These are phyloP conservation scores for Drechslerella stenobrocha DNA, from an alignment of 2,329 filamentous ascomycete genomes.

Conservation along the genomic window DNA sequence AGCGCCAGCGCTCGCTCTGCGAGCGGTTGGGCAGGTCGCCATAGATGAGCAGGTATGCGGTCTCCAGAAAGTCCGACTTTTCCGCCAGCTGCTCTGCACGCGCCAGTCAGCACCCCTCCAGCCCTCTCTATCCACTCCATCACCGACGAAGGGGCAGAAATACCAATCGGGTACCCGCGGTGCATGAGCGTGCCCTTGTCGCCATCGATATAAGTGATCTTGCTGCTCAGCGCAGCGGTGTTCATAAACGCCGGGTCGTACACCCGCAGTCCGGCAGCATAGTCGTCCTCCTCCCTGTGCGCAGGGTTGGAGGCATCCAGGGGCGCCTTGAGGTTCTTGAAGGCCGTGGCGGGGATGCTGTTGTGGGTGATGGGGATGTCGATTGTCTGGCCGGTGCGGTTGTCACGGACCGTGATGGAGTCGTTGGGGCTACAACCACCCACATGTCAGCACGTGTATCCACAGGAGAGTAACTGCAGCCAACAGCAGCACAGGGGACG, in stretches of 20 bases:
- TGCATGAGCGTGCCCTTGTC: conserved; percentile 61
- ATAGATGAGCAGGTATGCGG: conserved; percentile 61
- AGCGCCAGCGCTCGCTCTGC: conserved; percentile 58
- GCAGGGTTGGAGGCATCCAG: conserved; percentile 54
- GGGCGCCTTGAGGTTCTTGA: conserved; percentile 60
- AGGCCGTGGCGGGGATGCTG: conserved; percentile 60
- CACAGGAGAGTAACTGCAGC: neutral
- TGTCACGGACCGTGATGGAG: conserved; percentile 55
- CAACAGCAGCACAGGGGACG: too few species aligned
- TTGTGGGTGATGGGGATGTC: conserved; percentile 61
- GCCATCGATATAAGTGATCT: conserved; percentile 62
- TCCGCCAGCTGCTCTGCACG: conserved; percentile 59
- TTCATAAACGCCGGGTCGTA: conserved; percentile 63
- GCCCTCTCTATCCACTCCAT: neutral
- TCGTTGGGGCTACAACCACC: conserved; percentile 18
- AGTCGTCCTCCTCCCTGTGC: conserved; percentile 56
- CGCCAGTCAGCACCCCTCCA: neutral
- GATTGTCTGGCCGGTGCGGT: conserved; percentile 60
- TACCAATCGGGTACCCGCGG: conserved; percentile 60
- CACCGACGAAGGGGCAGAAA: neutral
- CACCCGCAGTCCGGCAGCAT: conserved; percentile 57
- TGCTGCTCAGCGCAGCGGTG: conserved; percentile 60
- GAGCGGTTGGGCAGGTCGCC: conserved; percentile 59
- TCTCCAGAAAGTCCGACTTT: conserved; percentile 61
- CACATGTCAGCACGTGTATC: neutral